Conservation (phyloP, 768 basidiomycete genomes). For the Tremella mesenterica region DNA sequence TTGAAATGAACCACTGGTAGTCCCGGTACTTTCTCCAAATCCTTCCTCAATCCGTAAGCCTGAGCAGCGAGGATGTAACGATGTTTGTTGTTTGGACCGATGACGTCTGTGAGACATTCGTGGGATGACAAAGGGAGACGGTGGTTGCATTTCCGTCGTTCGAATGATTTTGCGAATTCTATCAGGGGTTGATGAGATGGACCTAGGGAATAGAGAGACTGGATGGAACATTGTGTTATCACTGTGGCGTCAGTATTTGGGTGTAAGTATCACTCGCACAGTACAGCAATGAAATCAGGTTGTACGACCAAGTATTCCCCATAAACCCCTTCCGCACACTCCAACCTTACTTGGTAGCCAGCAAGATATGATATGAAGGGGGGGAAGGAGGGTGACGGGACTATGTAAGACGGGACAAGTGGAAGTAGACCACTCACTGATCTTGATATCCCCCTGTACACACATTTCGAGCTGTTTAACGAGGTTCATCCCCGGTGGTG, state of each 20-base stretch:
- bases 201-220: constrained; percentile 81
- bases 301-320: no score
- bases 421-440: constrained; percentile 72
- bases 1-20: constrained; percentile 87
- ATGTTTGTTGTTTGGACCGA: constrained; percentile 68
- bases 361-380: background rate
- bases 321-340: background rate
- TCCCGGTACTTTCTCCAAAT: constrained; percentile 66
- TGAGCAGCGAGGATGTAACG: constrained; percentile 85
- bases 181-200: constrained; percentile 63
- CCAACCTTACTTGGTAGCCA: background rate
- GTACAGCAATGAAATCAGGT: constrained; percentile 37
- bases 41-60: constrained; percentile 60
- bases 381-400: constrained; percentile 19
- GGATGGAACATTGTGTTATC: constrained; percentile 98
- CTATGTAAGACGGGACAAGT: no score
- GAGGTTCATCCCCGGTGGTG: constrained; percentile 65
- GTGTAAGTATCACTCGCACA: background rate
- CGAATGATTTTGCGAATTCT: constrained; percentile 86
- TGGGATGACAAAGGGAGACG: constrained; percentile 69
- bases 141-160: constrained; percentile 91
- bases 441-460: constrained; percentile 79
- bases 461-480: constrained; percentile 64
- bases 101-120: constrained; percentile 70
- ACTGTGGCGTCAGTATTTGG: constrained; percentile 61